Base-by-base conservation (phyloP, 441 rosid genomes). In the Metrosideros polymorpha region DNA sequence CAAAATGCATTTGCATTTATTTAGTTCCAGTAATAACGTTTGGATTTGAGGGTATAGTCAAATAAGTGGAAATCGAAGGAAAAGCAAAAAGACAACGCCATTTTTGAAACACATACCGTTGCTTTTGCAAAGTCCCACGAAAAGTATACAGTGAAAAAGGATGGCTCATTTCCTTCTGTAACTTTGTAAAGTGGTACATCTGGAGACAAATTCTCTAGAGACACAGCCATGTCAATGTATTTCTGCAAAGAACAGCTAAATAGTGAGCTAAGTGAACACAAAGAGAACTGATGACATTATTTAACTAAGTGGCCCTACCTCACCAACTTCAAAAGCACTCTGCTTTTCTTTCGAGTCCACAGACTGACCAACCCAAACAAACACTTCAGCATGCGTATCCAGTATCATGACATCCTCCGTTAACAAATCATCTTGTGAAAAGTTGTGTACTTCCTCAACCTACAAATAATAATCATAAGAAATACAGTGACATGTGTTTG, bases 321-420 rank as follows among this genome's bases (percentile, higher is more conserved):
- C 98, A 89, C 98, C 99, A 93, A 97, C 89, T 86, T 96, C 99
- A 85, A 97, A 96, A 84, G 94, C 98, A 90, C 85, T 93, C 91
- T 95, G 98, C 93, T 98, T 98, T 91, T 97, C 99, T 90, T 92
- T 95, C 61, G 96, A 56, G 86, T 97, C 99, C 42, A 92, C 98
- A 27, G 91, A 95, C 82, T 95, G 98, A 87, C 99, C 99, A 89
- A 96, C 95, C 99, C 99, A 98, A 86, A 97, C 94, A 93, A 97
- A 97, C 87, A 97, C 99, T 90, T 97, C 99, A 88, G 98, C 96
- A 90, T 93, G 97, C 12, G 99, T 96, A 90, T 98, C 99, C 52
- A 98, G 98, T 83, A 98, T 90, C 92, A 96, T 89, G 83, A 94
- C 89, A 91, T 98, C 99, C 91, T 98, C 99, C 4, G 99, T 92